Evolutionary conservation across 345 rosid genomes (phyloP), one percentile per base, ranked within the genome.

Genomic region (Odontarrhena argentea): DNA sequence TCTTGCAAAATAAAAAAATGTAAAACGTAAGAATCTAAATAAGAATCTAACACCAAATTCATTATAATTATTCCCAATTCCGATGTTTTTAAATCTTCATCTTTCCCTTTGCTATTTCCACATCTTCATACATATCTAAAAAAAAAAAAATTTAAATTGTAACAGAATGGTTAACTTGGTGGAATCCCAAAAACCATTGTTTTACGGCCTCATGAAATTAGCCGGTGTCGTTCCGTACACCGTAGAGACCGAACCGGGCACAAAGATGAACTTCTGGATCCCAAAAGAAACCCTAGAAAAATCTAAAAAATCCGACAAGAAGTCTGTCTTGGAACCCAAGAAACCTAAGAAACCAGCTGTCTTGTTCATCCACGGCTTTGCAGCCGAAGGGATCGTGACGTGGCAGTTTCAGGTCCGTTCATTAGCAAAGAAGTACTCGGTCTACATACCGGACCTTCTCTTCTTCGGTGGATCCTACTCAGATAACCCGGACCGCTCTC

Each of bases 341-440:
- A 63, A 71, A 55, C 69, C 69, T 8, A 54, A 44, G 1, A 92
- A 92, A 68, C 96, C 94, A 7, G 97, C 72, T 1, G 75, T 92
- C 4, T 84, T 89, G 13, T 70, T 92, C 11, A 80, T 92, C 67
- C 98, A 92, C 36, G 98, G 96, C 28, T 92, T 92, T 62, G 97
- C 92, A 2, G 87, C 80, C 1, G 97, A 92, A 46, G 98, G 97
- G 0, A 82, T 92, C 5, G 88, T 89, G 51, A 87, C 97, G 7
- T 92, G 97, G 93, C 98, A 89, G 72, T 92, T 92, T 80, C 98
- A 92, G 76, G 90, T 86, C 0, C 80, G 96, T 10, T 74, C 88
- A 46, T 74, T 89, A 15, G 75, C 96, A 14, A 92, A 86, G 70
- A 84, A 87, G 18, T 92, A 92, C 63, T 84, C 98, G 0, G 88